Evolutionary conservation across 192 early-diverging fungal species (phyloP), one percentile per base, ranked within the genome.

Genomic region (Umbelopsis isabellina): DNA sequence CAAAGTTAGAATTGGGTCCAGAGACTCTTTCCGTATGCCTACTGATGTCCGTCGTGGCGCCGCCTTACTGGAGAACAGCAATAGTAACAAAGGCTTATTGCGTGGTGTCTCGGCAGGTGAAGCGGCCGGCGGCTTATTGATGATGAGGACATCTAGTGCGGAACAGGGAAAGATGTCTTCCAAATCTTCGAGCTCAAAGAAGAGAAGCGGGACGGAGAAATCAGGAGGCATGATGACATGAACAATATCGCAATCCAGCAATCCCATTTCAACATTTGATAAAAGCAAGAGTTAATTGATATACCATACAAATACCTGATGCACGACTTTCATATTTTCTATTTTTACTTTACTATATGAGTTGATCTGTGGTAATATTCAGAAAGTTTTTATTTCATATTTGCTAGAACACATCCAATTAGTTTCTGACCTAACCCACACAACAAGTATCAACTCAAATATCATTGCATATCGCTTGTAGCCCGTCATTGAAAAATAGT

Each of bases 71-170:
- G 55, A 61, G 12, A 61, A 35, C 12, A 12, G 27, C 2, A 35
- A 22, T 33, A 16, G 25, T 15, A 61, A 61, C 27, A 61, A 61
- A 16, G 16, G 5, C 13, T 35, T 61, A 30, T 35, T 61, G 68
- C 49, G 44, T 16, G 68, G 35, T 21, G 44, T n/a, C 53, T 70
- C 71, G 30, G 71, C 53, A 23, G 75, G 75, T 48, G 75, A 77
- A 52, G 71, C 71, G 1, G 75, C 71, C 33, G 75, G 75, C 30
- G 75, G 75, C 2, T 9, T 77, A 47, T n/a, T 77, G 11, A 77
- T 77, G 75, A 77, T 77, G 75, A 46, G 71, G 37, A n/a, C 55
- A 18, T 61, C 55, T 0, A 61, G 55, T 35, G 55, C 55, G 27
- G 55, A 61, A 61, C 27, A 6, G 4, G 55, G 55, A 2, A 61